Evolutionary conservation across 2,329 filamentous ascomycete species (phyloP).

Genomic region (Calonectria henricotiae): DNA sequence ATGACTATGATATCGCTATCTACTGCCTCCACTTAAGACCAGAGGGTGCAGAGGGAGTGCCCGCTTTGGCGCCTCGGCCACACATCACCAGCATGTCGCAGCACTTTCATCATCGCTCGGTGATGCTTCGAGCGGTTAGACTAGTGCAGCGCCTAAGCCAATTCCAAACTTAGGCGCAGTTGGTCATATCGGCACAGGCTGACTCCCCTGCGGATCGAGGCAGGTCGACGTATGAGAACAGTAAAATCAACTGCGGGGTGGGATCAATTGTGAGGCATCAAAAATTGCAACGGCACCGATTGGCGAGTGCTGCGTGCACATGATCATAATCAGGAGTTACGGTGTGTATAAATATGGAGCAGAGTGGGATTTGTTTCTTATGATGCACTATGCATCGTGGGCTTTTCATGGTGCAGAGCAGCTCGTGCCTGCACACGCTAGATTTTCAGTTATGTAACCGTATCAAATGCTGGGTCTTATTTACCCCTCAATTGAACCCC

Average conservation of each 20-base stretch:
- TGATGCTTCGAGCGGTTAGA: neutral
- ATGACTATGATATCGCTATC: constrained; percentile 29
- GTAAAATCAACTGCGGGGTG: constrained; percentile 10
- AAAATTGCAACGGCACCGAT: neutral
- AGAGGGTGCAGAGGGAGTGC: neutral
- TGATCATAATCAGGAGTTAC: constrained; percentile 11
- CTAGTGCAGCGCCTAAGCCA: constrained; percentile 2
- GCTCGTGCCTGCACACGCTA: too few species aligned
- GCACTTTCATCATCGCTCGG: neutral
- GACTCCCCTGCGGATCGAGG: neutral
- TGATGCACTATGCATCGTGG: neutral
- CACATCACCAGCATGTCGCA: neutral
- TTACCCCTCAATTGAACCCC: neutral
- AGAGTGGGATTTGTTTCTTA: constrained; percentile 13
- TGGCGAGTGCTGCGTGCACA: neutral
- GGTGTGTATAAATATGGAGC: constrained; percentile 13
- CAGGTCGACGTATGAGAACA: neutral
- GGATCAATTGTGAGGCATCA: neutral
- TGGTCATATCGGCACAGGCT: constrained; percentile 2
- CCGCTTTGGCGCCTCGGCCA: neutral
- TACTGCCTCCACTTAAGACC: constrained; percentile 12
- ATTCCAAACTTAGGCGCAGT: constrained; percentile 4
- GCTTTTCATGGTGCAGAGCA: too few species aligned
- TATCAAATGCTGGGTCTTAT: neutral
- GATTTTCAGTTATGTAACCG: neutral